Base-by-base conservation (phyloP, 495 filamentous ascomycete genomes). In the Margaritispora aquatica region DNA sequence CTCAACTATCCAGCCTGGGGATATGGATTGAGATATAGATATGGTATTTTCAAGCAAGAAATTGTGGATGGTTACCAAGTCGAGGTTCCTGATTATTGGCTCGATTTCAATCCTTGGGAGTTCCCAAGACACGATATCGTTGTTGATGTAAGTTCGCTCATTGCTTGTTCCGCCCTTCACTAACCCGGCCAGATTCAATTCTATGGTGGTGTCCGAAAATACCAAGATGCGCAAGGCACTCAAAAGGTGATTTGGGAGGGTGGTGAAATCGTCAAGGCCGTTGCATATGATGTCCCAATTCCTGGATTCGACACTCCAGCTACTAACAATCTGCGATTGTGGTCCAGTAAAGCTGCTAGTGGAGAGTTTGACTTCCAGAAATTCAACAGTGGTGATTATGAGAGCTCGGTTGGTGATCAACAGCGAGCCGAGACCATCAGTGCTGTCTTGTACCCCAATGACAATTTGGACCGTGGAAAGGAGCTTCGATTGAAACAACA, bases 351-450 rank as follows among this genome's bases (percentile, higher is more conserved):
- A 75, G 94, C 94, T 52, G 89, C 91, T 51, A 92, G 89, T 66
- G 94, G 95, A 54, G 94, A 98, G 72, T 98, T 98, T 62, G 92
- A 98, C 73, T 98, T 98, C 79, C 92, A 96, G 66, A 98, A 97
- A 70, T 98, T 98, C 86, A 98, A 98, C 73, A 90, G 85, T 24
- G 94, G 94, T 36, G 92, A 98, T 60, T 98, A 98, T 71, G 94
- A 98, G 71, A 94, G 87, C 74, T 94, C 94, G 26, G 95, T 98
- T 21, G 89, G 88, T 10, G 95, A 97, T 68, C 91, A 97, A 70
- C 94, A 98, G 73, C 84, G 85, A 19, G 94, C 94, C 1, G 94
- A 98, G 77, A 97, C 95, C 46, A 97, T 98, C 72, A 96, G 92
- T 36, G 95, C 95, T 11, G 94, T 98, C 29, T 77, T 98, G 21